Conservation (phyloP, 2,329 filamentous ascomycete species). For the Cladophialophora bantiana region DNA sequence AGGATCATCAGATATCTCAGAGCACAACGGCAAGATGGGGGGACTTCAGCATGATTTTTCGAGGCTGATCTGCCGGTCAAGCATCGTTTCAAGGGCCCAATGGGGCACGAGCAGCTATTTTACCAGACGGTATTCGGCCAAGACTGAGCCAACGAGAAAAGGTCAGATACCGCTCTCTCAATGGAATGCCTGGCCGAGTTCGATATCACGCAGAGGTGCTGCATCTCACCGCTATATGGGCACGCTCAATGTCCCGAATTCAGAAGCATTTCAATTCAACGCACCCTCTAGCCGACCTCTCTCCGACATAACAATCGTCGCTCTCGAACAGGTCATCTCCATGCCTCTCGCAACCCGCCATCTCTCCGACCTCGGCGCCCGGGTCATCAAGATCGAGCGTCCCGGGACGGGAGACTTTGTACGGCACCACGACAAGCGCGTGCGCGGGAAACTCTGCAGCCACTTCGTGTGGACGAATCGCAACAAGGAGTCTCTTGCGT, state of each 20-base stretch:
- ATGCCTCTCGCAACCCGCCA: slow-evolving; percentile 64
- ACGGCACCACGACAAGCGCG: slow-evolving; percentile 58
- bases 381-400: slow-evolving; percentile 64
- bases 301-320: slow-evolving; percentile 59
- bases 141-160: background rate
- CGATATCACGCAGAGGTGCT: background rate
- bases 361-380: slow-evolving; percentile 61
- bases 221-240: background rate
- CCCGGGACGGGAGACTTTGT: slow-evolving; percentile 62
- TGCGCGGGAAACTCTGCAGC: slow-evolving; percentile 56
- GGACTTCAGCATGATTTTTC: background rate
- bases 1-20: background rate
- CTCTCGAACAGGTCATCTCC: slow-evolving; percentile 62
- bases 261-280: slow-evolving; percentile 31
- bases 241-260: background rate
- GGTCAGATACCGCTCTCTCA: background rate
- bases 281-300: slow-evolving; percentile 43
- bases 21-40: background rate
- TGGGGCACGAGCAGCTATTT: background rate
- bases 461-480: slow-evolving; percentile 65
- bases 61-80: background rate
- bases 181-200: background rate
- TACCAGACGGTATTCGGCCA: background rate
- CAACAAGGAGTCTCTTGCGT: slow-evolving; percentile 61
- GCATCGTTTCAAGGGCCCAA: background rate